Conservation (phyloP, 108 stramenopile species). For the Nannochloropsis gaditana region DNA sequence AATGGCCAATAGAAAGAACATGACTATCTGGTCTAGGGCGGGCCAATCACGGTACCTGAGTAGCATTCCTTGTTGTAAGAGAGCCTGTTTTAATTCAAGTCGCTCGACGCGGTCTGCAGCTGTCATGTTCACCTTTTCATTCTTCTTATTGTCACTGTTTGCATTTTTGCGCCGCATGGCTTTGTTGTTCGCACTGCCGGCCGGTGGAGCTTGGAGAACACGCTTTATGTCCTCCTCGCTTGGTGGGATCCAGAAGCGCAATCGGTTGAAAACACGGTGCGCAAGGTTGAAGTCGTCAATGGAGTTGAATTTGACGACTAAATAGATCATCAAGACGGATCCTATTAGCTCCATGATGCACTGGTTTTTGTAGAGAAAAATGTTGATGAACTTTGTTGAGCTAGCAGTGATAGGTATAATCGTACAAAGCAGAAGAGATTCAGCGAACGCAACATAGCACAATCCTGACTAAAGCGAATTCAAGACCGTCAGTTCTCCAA, state of each 20-base stretch:
- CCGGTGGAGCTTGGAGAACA: not conserved
- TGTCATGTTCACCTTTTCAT: slow-evolving; percentile 1
- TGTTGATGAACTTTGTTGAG: too few species aligned
- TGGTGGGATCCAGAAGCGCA: not conserved
- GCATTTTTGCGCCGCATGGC: not conserved
- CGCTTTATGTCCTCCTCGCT: slow-evolving; percentile 16
- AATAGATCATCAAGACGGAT: not conserved
- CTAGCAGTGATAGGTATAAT: too few species aligned
- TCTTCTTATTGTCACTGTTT: slow-evolving; percentile 2
- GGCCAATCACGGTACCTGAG: slow-evolving; percentile 3
- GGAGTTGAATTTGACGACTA: not conserved
- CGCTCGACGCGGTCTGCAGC: not conserved
- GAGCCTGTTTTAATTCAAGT: not conserved
- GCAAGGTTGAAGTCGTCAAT: slow-evolving; percentile 7
- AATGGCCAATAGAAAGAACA: not conserved
- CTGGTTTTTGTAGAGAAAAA: too few species aligned
- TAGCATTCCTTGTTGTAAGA: not conserved
- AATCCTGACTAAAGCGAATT: too few species aligned
- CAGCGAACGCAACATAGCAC: too few species aligned
- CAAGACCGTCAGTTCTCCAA: too few species aligned
- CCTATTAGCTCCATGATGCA: not conserved
- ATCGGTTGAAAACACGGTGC: not conserved
- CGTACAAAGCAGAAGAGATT: too few species aligned
- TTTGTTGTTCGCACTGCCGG: not conserved
- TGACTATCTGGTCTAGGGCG: not conserved